phyloP scores from a whole-genome alignment of 805 yeast species.

The Yamadazyma philogaea region DNA sequence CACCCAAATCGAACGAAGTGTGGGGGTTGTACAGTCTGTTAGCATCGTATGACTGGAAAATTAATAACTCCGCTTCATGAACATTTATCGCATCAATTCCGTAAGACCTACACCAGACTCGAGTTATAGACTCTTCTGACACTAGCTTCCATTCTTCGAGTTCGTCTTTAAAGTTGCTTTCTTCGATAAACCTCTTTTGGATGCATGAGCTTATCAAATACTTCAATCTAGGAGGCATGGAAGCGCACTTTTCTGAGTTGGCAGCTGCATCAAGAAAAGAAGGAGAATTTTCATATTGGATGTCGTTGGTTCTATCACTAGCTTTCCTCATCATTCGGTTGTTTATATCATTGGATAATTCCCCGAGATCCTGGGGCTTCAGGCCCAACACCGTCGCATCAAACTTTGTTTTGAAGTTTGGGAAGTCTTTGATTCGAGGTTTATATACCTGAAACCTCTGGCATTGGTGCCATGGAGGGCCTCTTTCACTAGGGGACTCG shows the following conservation, averaged over 20 bases:
- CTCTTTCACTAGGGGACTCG: constrained; percentile 42
- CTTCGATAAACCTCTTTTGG: constrained; percentile 47
- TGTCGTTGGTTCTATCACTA: constrained; percentile 18
- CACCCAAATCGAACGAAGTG: constrained; percentile 21
- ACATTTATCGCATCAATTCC: constrained; percentile 52
- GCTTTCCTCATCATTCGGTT: constrained; percentile 2
- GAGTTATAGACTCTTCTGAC: constrained; percentile 57
- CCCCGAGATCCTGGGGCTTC: constrained; percentile 8
- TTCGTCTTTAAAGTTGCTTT: constrained; percentile 4
- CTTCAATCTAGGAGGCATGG: constrained; percentile 52
- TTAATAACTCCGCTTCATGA: constrained; percentile 47
- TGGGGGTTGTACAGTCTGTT: constrained; percentile 30
- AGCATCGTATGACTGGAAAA: constrained; percentile 36
- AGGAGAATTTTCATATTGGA: constrained; percentile 27
- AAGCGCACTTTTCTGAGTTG: constrained; percentile 30
- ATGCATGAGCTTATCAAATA: constrained; percentile 57
- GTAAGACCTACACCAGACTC: constrained; percentile 52
- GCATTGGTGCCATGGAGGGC: constrained; percentile 52
- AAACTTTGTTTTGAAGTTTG: constrained; percentile 39
- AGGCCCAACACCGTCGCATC: constrained; percentile 25
- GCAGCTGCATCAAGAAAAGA: constrained; percentile 24
- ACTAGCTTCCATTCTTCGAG: constrained; percentile 49
- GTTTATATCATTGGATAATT: neutral
- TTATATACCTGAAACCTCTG: constrained; percentile 41
- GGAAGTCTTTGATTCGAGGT: constrained; percentile 51